Percentiles rank a stretch among this genome's conserved stretches.
Conservation (phyloP, 2,329 filamentous ascomycete genomes). For the Xylaria multiplex region DNA sequence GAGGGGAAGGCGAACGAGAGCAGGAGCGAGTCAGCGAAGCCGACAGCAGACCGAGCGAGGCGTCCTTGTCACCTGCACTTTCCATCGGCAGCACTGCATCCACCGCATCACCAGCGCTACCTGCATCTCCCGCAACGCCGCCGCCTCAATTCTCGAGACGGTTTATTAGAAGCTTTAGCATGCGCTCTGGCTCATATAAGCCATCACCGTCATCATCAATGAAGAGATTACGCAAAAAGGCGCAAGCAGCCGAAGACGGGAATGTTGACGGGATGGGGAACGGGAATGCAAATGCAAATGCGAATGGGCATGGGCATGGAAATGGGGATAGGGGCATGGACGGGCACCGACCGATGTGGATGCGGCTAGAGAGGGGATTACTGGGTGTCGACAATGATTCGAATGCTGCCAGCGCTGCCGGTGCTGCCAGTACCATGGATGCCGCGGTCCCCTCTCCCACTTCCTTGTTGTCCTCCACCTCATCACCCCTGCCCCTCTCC, state of each 20-base stretch:
- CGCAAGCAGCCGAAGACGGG: conserved; percentile 29
- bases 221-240: conserved; percentile 46
- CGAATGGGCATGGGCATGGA: neutral
- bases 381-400: conserved; percentile 6
- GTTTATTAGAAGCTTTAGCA: conserved; percentile 45
- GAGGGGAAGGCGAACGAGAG: neutral
- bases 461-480: conserved; percentile 17
- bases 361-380: neutral
- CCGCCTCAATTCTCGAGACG: conserved; percentile 45
- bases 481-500: conserved; percentile 34
- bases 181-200: conserved; percentile 42
- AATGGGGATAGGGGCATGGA: neutral
- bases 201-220: conserved; percentile 36
- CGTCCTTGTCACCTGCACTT: conserved; percentile 44
- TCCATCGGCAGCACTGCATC: conserved; percentile 45
- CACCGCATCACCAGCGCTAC: conserved; percentile 37
- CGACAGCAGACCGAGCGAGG: conserved; percentile 44
- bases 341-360: conserved; percentile 2
- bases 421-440: neutral
- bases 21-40: conserved; percentile 38
- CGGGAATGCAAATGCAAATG: neutral
- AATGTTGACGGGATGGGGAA: neutral
- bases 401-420: neutral
- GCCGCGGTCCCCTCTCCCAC: conserved; percentile 9
- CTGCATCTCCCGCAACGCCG: conserved; percentile 46